These are phyloP conservation scores for Anthostomella pinea DNA, from an alignment of 2,329 filamentous ascomycete genomes.

Conservation along the genomic window DNA sequence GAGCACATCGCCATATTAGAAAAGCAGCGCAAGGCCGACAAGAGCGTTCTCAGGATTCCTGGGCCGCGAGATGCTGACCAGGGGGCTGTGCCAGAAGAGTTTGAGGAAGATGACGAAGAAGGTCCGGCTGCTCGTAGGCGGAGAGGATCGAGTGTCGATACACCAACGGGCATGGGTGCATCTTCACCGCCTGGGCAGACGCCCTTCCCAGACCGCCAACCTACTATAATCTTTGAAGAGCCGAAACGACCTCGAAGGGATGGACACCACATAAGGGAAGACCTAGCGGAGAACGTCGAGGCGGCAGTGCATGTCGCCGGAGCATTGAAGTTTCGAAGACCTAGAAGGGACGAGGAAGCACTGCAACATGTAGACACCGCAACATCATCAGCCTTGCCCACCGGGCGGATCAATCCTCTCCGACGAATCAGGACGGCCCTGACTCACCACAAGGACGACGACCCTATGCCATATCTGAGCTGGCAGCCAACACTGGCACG, in stretches of 20 bases:
- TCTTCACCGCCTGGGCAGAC: slow-evolving; percentile 11
- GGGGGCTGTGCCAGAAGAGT: slow-evolving; percentile 65
- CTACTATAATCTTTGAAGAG: slow-evolving; percentile 66
- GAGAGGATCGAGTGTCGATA: slow-evolving; percentile 29
- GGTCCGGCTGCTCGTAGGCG: slow-evolving; percentile 28
- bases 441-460: slow-evolving; percentile 51
- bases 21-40: slow-evolving; percentile 71
- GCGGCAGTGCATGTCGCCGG: slow-evolving; percentile 39
- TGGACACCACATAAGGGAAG: slow-evolving; percentile 28
- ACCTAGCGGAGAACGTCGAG: slow-evolving; percentile 41
- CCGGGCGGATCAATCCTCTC: slow-evolving; percentile 39
- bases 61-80: slow-evolving; percentile 87
- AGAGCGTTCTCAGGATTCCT: slow-evolving; percentile 80
- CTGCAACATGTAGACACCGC: slow-evolving; percentile 35
- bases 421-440: slow-evolving; percentile 54
- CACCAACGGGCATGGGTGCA: slow-evolving; percentile 5
- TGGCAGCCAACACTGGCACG: slow-evolving; percentile 90
- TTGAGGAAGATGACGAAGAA: slow-evolving; percentile 36
- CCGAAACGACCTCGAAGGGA: slow-evolving; percentile 46
- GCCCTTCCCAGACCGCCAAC: slow-evolving; percentile 38
- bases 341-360: slow-evolving; percentile 38
- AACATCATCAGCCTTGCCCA: slow-evolving; percentile 21
- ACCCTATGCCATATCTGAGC: slow-evolving; percentile 81
- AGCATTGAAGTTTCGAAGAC: slow-evolving; percentile 43
- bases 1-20: slow-evolving; percentile 88